Evolutionary conservation across 2,329 filamentous ascomycete species (phyloP), one percentile per base, ranked within the genome.

Genomic region (Botrytis cinerea): DNA sequence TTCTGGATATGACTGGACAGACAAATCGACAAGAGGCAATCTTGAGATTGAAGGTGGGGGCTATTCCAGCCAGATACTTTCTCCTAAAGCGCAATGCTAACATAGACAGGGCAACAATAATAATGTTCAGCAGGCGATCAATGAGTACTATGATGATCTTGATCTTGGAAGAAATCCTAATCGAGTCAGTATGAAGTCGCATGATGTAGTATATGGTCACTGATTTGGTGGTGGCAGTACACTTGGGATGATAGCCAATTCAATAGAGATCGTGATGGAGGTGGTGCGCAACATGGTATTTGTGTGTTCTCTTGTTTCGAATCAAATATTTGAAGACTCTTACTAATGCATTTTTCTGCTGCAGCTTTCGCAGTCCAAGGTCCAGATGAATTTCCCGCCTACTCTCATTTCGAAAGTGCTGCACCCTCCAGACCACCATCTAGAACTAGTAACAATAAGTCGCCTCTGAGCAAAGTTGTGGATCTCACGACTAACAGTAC

Each of bases 351-450:
- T 62, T 54, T 43, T 57, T 40, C 20, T 7, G 12, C 25, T 16
- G 25, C 7, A 73, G 71, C 70, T 43, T 74, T 73, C 25, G 54
- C 63, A 48, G 69, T 75, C 4, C 72, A 69, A 71, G 63, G 72
- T 54, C 73, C 54, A 74, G 70, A 75, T 60, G 48, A 73, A 46
- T 71, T 51, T 4, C 62, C 72, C 22, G 28, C 76, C 32, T 74
- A 48, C 20, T 46, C 54, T 51, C 66, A 48, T 7, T 71, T 71
- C 48, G 72, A 71, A 45, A 69, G 48, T 7, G 69, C 35, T 28
- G 68, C 79, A 25, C 77, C 76, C 25, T 90, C 89, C 28, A 85
- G 89, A 73, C 89, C 89, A n/a, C 89, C 89, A 1, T 91, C 89
- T 35, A 83, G 89, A 80, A 84, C 86, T 62, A 80, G 79, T 69